phyloP scores from a whole-genome alignment of 2,329 filamentous ascomycete species.

The Cladosporium austrohemisphaericum region DNA sequence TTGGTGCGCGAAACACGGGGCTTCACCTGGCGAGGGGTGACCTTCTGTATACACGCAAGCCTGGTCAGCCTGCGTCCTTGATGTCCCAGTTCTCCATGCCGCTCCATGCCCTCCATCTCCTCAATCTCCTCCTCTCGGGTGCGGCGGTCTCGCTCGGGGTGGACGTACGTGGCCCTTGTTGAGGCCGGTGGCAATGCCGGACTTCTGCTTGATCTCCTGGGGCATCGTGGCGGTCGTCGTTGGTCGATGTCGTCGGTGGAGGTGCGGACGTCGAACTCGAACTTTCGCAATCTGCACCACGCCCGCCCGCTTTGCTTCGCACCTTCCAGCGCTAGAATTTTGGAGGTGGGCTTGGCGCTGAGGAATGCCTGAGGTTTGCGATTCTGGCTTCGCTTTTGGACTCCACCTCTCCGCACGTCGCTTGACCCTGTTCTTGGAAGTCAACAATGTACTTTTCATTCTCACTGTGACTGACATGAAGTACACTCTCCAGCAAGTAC shows the following conservation, averaged over 20 bases:
- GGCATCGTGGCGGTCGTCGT: constrained; percentile 42
- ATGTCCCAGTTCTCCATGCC: background rate
- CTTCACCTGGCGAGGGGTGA: constrained; percentile 50
- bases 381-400: no score
- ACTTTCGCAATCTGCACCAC: constrained; percentile 11
- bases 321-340: constrained; percentile 3
- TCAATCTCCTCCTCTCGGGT: constrained; percentile 5
- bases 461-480: no score
- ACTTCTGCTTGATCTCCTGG: constrained; percentile 53
- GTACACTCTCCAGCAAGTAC: no score
- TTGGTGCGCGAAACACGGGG: constrained; percentile 66
- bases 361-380: constrained; percentile 1
- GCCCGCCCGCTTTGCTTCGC: background rate
- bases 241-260: constrained; percentile 23
- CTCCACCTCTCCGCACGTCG: no score
- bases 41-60: constrained; percentile 37
- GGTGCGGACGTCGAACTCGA: constrained; percentile 13
- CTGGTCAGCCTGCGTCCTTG: constrained; percentile 9
- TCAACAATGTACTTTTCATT: no score
- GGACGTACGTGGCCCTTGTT: constrained; percentile 65
- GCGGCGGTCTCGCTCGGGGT: constrained; percentile 20
- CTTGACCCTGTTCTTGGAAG: no score
- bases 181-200: constrained; percentile 56
- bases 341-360: constrained; percentile 11
- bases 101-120: background rate